These are phyloP conservation scores for Heterobasidion parviporum DNA, from an alignment of 1,284 basidiomycete species.

Conservation along the genomic window DNA sequence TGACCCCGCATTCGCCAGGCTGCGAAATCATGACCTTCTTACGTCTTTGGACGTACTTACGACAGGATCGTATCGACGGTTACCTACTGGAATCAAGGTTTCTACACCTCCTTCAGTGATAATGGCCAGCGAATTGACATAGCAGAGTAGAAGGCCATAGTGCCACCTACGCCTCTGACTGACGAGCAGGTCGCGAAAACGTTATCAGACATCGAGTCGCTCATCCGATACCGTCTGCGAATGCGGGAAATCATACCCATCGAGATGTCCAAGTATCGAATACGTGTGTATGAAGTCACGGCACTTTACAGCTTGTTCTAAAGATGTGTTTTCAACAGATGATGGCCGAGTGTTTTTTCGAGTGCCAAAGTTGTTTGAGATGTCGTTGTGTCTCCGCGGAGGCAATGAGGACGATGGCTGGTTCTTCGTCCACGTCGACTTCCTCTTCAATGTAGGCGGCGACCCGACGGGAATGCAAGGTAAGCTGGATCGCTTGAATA, in stretches of 20 bases:
- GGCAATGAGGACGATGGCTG: conserved; percentile 62
- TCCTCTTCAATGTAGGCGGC: conserved; percentile 67
- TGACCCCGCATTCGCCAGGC: conserved; percentile 32
- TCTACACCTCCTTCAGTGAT: too few species aligned
- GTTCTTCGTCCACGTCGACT: conserved; percentile 77
- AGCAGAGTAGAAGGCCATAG: conserved; percentile 49
- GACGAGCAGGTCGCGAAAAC: conserved; percentile 61
- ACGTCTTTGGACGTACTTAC: conserved; percentile 84
- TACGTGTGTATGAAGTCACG: conserved; percentile 37
- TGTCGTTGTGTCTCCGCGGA: conserved; percentile 66
- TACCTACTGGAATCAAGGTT: conserved; percentile 76
- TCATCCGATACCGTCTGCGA: conserved; percentile 69
- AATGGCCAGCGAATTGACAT: too few species aligned
- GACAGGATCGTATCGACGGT: conserved; percentile 71
- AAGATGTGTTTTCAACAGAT: conserved; percentile 17
- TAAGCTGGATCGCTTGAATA: conserved; percentile 14
- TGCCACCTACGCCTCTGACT: conserved; percentile 57
- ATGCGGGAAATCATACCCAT: conserved; percentile 67
- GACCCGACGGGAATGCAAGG: conserved; percentile 67
- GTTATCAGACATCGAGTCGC: conserved; percentile 65
- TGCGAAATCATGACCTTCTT: conserved; percentile 84
- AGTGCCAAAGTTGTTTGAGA: conserved; percentile 68
- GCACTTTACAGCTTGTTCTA: background rate
- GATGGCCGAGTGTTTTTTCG: conserved; percentile 75
- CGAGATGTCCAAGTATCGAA: conserved; percentile 66